Evolutionary conservation across 768 basidiomycete species (phyloP).

Genomic region (Serendipita sp.): DNA sequence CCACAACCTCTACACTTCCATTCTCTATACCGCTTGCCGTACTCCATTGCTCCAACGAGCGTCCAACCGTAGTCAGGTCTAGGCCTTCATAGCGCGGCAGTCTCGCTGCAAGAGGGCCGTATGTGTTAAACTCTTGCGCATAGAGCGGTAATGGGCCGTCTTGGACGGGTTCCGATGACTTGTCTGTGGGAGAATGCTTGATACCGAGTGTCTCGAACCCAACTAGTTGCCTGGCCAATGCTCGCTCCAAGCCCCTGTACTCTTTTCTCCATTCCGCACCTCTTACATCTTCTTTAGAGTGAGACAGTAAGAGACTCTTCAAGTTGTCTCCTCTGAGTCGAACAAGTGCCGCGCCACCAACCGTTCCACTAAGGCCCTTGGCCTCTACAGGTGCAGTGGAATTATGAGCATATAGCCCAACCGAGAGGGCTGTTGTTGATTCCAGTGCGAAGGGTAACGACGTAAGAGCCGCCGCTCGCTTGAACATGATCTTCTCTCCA

Average conservation of each 20-base stretch:
- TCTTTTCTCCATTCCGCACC: conserved; percentile 19
- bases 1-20: conserved; percentile 19
- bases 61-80: conserved; percentile 17
- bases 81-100: conserved; percentile 14
- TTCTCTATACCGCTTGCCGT: conserved; percentile 29
- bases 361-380: conserved; percentile 44
- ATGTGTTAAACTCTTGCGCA: conserved; percentile 47
- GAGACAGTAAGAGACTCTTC: conserved; percentile 29
- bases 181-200: conserved; percentile 25
- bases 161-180: conserved; percentile 16
- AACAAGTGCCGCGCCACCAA: conserved; percentile 40
- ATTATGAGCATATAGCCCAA: conserved; percentile 11
- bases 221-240: conserved; percentile 69
- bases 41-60: conserved; percentile 41
- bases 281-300: conserved; percentile 33
- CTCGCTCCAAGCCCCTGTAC: conserved; percentile 48
- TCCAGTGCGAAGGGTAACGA: conserved; percentile 25
- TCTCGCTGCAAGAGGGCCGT: conserved; percentile 6
- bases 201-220: conserved; percentile 51
- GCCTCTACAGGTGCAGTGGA: conserved; percentile 16
- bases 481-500: conserved; percentile 62
- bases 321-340: conserved; percentile 25
- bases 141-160: conserved; percentile 43
- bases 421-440: conserved; percentile 20
- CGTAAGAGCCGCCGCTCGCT: conserved; percentile 36